Conservation (phyloP, 768 basidiomycete species). For the Exsudoporus frostii region DNA sequence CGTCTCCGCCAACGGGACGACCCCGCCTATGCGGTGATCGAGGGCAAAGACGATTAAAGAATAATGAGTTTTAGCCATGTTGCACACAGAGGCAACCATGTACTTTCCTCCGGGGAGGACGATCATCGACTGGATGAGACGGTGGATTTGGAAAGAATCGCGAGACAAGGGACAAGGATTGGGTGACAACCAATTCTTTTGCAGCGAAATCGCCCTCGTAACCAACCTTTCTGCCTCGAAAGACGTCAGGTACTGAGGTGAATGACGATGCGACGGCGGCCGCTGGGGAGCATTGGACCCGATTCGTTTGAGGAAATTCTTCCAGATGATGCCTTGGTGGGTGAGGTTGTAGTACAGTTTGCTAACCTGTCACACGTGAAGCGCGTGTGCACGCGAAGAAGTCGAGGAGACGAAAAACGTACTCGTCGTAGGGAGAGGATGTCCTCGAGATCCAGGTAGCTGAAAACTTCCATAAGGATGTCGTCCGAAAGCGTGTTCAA, state of each 20-base stretch:
- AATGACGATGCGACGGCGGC: slow-evolving; percentile 54
- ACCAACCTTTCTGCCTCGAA: slow-evolving; percentile 55
- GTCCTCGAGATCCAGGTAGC: slow-evolving; percentile 37
- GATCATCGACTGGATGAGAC: slow-evolving; percentile 50
- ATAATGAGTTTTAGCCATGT: slow-evolving; percentile 42
- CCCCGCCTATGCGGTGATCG: slow-evolving; percentile 46
- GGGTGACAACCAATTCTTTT: slow-evolving; percentile 53
- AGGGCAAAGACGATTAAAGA: slow-evolving; percentile 53
- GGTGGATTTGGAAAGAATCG: slow-evolving; percentile 26
- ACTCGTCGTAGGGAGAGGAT: slow-evolving; percentile 37
- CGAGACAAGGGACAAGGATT: slow-evolving; percentile 33
- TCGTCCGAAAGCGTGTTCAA: slow-evolving; percentile 36
- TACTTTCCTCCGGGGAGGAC: slow-evolving; percentile 67
- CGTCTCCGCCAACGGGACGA: slow-evolving; percentile 47
- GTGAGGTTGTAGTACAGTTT: slow-evolving; percentile 60
- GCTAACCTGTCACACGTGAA: slow-evolving; percentile 43
- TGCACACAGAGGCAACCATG: slow-evolving; percentile 57
- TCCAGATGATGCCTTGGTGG: slow-evolving; percentile 69
- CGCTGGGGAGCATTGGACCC: slow-evolving; percentile 57
- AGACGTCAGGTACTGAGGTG: slow-evolving; percentile 29
- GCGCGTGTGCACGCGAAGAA: background rate
- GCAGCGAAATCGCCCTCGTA: slow-evolving; percentile 54
- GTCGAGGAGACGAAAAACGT: slow-evolving; percentile 6
- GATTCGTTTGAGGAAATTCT: slow-evolving; percentile 53
- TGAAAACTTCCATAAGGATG: slow-evolving; percentile 37